These are phyloP conservation scores for Tephrocybe sp. DNA, from an alignment of 768 basidiomycete species.

Conservation along the genomic window DNA sequence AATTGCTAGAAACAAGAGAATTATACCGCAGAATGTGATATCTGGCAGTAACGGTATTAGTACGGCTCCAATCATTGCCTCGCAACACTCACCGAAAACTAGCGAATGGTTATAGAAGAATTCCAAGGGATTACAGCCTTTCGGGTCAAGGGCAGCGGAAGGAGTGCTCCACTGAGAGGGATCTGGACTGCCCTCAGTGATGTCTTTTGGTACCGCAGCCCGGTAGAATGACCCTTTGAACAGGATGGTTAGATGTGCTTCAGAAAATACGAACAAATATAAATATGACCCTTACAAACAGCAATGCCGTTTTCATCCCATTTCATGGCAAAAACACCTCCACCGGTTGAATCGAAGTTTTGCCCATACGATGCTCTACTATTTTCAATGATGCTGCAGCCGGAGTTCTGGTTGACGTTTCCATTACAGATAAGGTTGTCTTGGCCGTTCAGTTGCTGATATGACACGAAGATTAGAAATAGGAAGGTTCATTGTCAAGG, in stretches of 20 bases:
- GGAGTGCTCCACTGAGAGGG: slow-evolving; percentile 71
- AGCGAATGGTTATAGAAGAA: slow-evolving; percentile 73
- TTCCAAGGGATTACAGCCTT: slow-evolving; percentile 53
- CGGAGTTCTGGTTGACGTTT: slow-evolving; percentile 55
- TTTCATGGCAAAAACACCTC: slow-evolving; percentile 87
- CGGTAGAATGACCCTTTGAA: slow-evolving; percentile 79
- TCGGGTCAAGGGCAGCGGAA: slow-evolving; percentile 56
- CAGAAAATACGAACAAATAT: neutral
- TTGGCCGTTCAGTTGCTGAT: slow-evolving; percentile 45
- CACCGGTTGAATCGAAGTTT: slow-evolving; percentile 74
- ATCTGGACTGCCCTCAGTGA: slow-evolving; percentile 57
- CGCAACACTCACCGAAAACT: slow-evolving; percentile 58
- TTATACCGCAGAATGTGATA: slow-evolving; percentile 84
- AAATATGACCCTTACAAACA: slow-evolving; percentile 55
- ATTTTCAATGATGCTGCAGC: slow-evolving; percentile 79
- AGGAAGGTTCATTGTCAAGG: neutral
- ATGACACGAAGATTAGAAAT: neutral
- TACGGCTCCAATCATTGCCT: slow-evolving; percentile 11
- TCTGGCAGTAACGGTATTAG: slow-evolving; percentile 40
- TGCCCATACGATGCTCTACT: slow-evolving; percentile 84
- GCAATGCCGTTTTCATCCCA: slow-evolving; percentile 81
- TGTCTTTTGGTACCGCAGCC: slow-evolving; percentile 69
- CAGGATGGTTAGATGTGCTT: slow-evolving; percentile 6
- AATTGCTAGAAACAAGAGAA: too few relatives aligned
- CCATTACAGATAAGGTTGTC: slow-evolving; percentile 59